Percentiles rank a stretch among this genome's conserved stretches.
phyloP scores from a whole-genome alignment of 2,329 filamentous ascomycete genomes.

The Colletotrichum gloeosporioides region DNA sequence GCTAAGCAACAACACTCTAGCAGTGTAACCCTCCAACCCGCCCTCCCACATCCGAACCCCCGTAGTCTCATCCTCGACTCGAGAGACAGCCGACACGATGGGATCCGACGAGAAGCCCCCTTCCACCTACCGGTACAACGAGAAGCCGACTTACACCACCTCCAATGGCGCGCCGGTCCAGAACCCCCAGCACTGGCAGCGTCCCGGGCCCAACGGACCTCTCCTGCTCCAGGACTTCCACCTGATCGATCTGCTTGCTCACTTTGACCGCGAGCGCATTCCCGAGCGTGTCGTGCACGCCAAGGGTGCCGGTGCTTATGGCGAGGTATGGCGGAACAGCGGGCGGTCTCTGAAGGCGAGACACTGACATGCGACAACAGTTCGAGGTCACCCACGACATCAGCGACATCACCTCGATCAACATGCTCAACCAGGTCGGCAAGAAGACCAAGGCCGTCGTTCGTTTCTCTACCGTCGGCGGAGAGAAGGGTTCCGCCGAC shows the following conservation, averaged over 20 bases:
- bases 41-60: not conserved
- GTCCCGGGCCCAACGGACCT: slow-evolving; percentile 61
- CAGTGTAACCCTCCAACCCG: not conserved
- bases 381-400: slow-evolving; percentile 53
- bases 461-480: slow-evolving; percentile 79
- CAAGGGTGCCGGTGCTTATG: slow-evolving; percentile 62
- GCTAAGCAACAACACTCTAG: not conserved
- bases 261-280: slow-evolving; percentile 58
- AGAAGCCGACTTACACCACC: slow-evolving; percentile 63
- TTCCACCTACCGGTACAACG: slow-evolving; percentile 58
- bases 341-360: not conserved
- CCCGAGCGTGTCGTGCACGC: slow-evolving; percentile 62
- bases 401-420: slow-evolving; percentile 59
- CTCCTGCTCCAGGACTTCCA: slow-evolving; percentile 70
- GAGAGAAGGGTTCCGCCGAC: slow-evolving; percentile 74
- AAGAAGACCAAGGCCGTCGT: slow-evolving; percentile 72
- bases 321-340: slow-evolving; percentile 32
- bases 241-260: slow-evolving; percentile 65
- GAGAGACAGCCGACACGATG: slow-evolving; percentile 37
- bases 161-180: slow-evolving; percentile 65
- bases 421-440: slow-evolving; percentile 63
- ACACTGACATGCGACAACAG: slow-evolving; percentile 13
- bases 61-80: not conserved
- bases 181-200: slow-evolving; percentile 53
- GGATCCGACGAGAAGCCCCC: slow-evolving; percentile 46